phyloP scores from a whole-genome alignment of 768 basidiomycete species.

The Phaeotremella fagi region DNA sequence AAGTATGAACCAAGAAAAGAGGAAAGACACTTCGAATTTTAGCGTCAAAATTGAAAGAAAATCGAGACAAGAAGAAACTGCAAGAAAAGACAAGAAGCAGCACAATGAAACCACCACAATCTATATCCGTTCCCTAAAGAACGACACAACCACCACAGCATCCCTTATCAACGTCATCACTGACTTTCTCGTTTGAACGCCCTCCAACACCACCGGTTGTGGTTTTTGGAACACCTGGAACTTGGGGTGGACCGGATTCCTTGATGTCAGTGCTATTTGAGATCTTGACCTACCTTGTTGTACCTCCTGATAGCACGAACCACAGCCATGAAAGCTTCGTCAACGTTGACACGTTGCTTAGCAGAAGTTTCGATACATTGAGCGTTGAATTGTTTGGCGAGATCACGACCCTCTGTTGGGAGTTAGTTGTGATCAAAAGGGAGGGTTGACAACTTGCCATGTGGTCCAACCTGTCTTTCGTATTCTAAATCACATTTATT shows the following conservation, averaged over 20 bases:
- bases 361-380: conserved; percentile 95
- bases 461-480: conserved; percentile 92
- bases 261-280: conserved; percentile 2
- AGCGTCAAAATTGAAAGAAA: no score
- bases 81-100: no score
- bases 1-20: no score
- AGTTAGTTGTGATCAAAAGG: background rate
- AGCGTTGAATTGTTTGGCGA: conserved; percentile 90
- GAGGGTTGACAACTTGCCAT: conserved; percentile 63
- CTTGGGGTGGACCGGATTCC: conserved; percentile 44
- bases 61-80: no score
- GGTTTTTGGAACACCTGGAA: conserved; percentile 18
- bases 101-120: no score
- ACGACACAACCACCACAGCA: conserved; percentile 49
- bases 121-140: no score
- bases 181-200: conserved; percentile 23
- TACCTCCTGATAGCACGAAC: conserved; percentile 90
- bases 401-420: conserved; percentile 82
- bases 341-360: conserved; percentile 93
- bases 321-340: conserved; percentile 88
- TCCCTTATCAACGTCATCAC: conserved; percentile 44
- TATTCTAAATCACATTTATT: conserved; percentile 96
- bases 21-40: no score
- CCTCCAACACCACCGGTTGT: conserved; percentile 34
- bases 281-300: conserved; percentile 70